These are phyloP conservation scores for Eutrema yunnanense DNA, from an alignment of 345 rosid species.

Conservation along the genomic window DNA sequence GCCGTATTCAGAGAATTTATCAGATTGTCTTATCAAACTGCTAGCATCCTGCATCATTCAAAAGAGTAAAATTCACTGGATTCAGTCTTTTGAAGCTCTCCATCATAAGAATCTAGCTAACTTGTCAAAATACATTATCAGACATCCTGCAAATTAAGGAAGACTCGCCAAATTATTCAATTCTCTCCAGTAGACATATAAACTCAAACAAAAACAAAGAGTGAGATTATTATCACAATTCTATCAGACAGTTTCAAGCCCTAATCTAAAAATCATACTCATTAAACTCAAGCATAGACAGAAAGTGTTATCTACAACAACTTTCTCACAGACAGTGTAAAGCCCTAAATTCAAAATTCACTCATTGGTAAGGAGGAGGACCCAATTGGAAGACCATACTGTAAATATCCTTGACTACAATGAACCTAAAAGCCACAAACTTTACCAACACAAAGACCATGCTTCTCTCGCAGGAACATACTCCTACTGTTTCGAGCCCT, in stretches of 20 bases:
- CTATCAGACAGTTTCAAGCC: background rate
- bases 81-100: background rate
- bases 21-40: conserved; percentile 73
- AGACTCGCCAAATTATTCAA: background rate
- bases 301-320: background rate
- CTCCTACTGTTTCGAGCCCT: background rate
- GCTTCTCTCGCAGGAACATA: background rate
- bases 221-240: background rate
- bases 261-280: conserved; percentile 1
- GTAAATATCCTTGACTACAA: background rate
- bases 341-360: background rate
- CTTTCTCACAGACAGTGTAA: background rate
- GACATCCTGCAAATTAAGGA: background rate
- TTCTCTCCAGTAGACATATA: background rate
- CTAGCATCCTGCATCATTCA: conserved; percentile 52
- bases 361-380: background rate
- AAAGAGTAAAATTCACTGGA: background rate
- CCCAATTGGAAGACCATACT: background rate
- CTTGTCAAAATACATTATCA: background rate
- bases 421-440: conserved; percentile 13
- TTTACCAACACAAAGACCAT: background rate
- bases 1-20: conserved; percentile 56
- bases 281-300: conserved; percentile 1
- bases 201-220: background rate
- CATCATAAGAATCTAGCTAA: background rate